These are phyloP conservation scores for Botrytis paeoniae DNA, from an alignment of 2,329 filamentous ascomycete genomes.

Conservation along the genomic window DNA sequence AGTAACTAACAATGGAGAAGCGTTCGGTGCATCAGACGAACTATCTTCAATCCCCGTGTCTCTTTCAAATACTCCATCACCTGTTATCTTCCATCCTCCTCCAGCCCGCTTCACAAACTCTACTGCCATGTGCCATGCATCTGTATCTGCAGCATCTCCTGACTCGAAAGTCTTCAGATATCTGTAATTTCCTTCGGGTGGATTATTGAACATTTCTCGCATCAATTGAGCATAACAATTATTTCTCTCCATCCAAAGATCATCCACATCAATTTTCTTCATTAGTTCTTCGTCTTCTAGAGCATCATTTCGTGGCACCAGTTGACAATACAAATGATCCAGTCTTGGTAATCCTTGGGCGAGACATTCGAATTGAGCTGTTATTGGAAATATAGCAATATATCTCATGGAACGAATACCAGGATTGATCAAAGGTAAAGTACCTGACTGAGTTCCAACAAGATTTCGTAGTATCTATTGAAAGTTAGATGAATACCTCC, in stretches of 20 bases:
- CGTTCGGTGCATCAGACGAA: neutral
- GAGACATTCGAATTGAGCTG: conserved; percentile 55
- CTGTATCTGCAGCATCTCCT: conserved; percentile 46
- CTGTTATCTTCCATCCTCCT: conserved; percentile 44
- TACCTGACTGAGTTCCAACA: conserved; percentile 40
- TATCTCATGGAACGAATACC: conserved; percentile 54
- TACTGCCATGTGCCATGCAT: conserved; percentile 47
- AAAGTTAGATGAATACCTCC: conserved; percentile 15
- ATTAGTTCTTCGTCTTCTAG: conserved; percentile 26
- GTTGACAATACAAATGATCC: conserved; percentile 53
- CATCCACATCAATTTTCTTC: conserved; percentile 27
- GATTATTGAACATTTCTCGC: conserved; percentile 34
- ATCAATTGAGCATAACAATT: conserved; percentile 34
- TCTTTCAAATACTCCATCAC: conserved; percentile 47
- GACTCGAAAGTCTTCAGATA: conserved; percentile 49
- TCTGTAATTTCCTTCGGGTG: conserved; percentile 42
- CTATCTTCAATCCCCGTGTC: conserved; percentile 16
- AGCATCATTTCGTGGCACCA: conserved; percentile 42
- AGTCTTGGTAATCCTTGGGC: conserved; percentile 49
- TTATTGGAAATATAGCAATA: conserved; percentile 65
- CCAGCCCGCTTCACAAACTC: conserved; percentile 42
- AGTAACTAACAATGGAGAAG: conserved; percentile 32
- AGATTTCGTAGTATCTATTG: conserved; percentile 54
- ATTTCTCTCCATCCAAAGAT: conserved; percentile 37
- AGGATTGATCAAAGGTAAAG: conserved; percentile 39